Conservation (phyloP, 805 yeast genomes). For the Wickerhamomyces silvicola region DNA sequence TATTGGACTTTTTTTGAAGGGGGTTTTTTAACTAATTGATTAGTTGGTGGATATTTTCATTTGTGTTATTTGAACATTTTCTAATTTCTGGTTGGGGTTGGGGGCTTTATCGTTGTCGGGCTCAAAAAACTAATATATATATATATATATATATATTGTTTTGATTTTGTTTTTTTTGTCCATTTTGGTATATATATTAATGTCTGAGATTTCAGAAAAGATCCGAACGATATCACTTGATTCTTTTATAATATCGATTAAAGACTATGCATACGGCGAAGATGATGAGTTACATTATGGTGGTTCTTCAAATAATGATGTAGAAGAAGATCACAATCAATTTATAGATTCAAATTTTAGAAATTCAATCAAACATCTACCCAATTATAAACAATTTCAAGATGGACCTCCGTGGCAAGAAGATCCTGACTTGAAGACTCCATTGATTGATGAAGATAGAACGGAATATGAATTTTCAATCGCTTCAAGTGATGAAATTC, state of each 20-base stretch:
- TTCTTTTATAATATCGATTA: conserved; percentile 38
- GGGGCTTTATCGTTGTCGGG: no score
- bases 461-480: conserved; percentile 22
- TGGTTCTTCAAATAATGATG: conserved; percentile 19
- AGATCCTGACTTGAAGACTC: conserved; percentile 25
- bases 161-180: no score
- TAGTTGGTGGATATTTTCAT: no score
- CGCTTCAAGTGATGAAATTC: conserved; percentile 41
- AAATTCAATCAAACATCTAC: conserved; percentile 24
- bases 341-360: conserved; percentile 18
- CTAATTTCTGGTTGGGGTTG: no score
- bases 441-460: conserved; percentile 15
- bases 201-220: no score
- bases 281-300: conserved; percentile 71
- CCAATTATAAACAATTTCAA: conserved; percentile 19
- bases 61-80: no score
- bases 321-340: conserved; percentile 9
- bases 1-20: no score
- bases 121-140: no score
- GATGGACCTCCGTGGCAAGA: conserved; percentile 31
- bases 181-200: no score
- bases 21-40: no score
- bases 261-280: conserved; percentile 77
- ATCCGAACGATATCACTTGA: no score
- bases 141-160: no score